Base-by-base conservation (phyloP, 495 filamentous ascomycete species). In the Xylaria acuta region DNA sequence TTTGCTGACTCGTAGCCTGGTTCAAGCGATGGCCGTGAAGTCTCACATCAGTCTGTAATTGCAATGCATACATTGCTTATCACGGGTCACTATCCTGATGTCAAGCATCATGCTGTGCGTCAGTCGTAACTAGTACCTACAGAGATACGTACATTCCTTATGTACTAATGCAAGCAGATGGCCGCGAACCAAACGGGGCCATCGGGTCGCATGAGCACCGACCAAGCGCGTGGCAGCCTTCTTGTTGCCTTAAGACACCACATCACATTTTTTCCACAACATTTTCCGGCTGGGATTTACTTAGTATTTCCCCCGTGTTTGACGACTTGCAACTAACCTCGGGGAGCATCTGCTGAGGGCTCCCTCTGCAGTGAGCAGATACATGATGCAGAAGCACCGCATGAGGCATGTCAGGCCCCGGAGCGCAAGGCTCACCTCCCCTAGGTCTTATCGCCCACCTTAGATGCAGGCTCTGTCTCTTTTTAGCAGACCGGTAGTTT, bases 161-260 rank as follows among this genome's bases (percentile, higher is more conserved):
- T 18, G 40, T 43, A 64, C 36, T 30, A 64, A 64, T 64, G 25
- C 62, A 45, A 40, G 18, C n/a, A 40, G 4, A n/a, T 22, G 30
- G 14, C 45, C 65, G 65, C 64, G 64, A 20, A 67, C 64, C 34
- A 56, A 16, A 18, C 20, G 1, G n/a, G 36, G 43, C 64, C 41
- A n/a, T 30, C 36, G 7, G 65, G 65, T n/a, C 49, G 65, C 65
- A 67, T 54, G 5, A 56, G 18, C 32, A 38, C 41, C n/a, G 65
- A 27, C 65, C 65, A 54, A 56, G 65, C 22, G 65, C 22, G 36
- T 30, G 45, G 20, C 36, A 67, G 65, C 65, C 65, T 67, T 41
- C 45, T 53, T 56, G 20, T 64, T 43, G 60, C 60, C 60, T 64
- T 14, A 41, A 5, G 22, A 18, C 18, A 30, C 20, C 51, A 54